Percentiles rank a stretch among this genome's conserved stretches.
Evolutionary conservation across 371 early-diverging fungal species (phyloP).

Genomic region (Entomophthora muscae): DNA sequence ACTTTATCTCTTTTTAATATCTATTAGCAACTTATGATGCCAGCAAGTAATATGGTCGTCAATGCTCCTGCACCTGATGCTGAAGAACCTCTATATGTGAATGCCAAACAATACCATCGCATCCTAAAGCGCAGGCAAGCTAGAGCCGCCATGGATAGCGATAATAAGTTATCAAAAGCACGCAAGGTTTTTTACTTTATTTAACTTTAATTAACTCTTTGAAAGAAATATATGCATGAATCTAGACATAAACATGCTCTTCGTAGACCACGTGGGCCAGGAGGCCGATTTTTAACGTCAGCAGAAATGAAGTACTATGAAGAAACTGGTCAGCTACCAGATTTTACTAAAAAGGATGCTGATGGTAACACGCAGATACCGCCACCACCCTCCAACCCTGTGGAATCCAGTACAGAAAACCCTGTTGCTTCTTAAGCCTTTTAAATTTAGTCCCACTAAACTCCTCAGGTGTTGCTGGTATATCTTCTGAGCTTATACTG

Average conservation of each 20-base stretch:
- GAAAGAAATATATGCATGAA: slow-evolving; percentile 76
- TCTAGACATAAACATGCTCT: slow-evolving; percentile 92
- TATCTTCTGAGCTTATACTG: no score
- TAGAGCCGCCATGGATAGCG: slow-evolving; percentile 38
- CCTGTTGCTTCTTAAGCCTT: no score
- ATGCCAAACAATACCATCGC: slow-evolving; percentile 85
- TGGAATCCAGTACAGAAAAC: neutral
- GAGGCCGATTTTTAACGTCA: slow-evolving; percentile 60
- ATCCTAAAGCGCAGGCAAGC: slow-evolving; percentile 72
- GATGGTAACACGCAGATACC: neutral
- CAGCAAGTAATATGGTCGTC: neutral
- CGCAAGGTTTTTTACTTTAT: slow-evolving; percentile 23
- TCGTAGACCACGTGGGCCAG: slow-evolving; percentile 83
- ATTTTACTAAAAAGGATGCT: slow-evolving; percentile 1
- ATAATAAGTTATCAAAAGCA: slow-evolving; percentile 27
- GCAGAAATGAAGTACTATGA: slow-evolving; percentile 20
- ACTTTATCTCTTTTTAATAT: neutral
- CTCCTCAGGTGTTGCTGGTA: no score
- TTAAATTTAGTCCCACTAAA: no score
- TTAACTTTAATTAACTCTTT: neutral
- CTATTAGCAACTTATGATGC: neutral
- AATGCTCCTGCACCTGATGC: slow-evolving; percentile 19
- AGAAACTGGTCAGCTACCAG: neutral
- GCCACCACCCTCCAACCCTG: neutral
- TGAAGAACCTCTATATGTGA: slow-evolving; percentile 63